Evolutionary conservation across 176 grass and related monocot species (phyloP).

Genomic region (Phoenix roebelenii): DNA sequence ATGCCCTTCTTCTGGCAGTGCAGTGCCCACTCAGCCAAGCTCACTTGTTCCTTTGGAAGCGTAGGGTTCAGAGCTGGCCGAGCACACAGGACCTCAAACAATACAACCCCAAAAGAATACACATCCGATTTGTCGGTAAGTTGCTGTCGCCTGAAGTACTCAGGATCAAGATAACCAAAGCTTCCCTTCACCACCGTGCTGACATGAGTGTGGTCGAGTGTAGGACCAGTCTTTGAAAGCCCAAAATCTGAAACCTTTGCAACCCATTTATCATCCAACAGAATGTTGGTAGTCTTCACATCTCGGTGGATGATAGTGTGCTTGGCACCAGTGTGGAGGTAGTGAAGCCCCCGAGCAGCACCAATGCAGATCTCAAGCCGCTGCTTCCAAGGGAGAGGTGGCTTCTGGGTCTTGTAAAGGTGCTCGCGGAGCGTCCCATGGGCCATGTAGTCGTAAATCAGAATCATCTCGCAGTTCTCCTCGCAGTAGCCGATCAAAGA

Average conservation of each 20-base stretch:
- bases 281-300: conserved; percentile 93
- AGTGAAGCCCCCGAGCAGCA: conserved; percentile 89
- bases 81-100: conserved; percentile 91
- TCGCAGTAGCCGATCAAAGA: conserved; percentile 86
- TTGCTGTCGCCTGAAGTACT: conserved; percentile 88
- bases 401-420: conserved; percentile 88
- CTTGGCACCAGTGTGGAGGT: conserved; percentile 93
- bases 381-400: conserved; percentile 84
- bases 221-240: conserved; percentile 85
- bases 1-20: conserved; percentile 95
- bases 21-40: conserved; percentile 89
- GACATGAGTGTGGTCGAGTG: conserved; percentile 88
- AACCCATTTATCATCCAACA: conserved; percentile 92
- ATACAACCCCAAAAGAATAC: conserved; percentile 84
- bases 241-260: conserved; percentile 98
- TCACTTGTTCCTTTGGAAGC: conserved; percentile 89
- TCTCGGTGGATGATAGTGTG: conserved; percentile 95
- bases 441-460: conserved; percentile 89
- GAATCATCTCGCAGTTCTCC: conserved; percentile 89
- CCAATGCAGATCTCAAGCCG: conserved; percentile 86
- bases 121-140: conserved; percentile 97
- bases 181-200: conserved; percentile 98
- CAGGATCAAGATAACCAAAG: conserved; percentile 89
- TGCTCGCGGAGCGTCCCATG: conserved; percentile 89
- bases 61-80: conserved; percentile 73